Evolutionary conservation across 441 rosid species (phyloP), one percentile per base, ranked within the genome.

Genomic region (Corymbia calophylla): DNA sequence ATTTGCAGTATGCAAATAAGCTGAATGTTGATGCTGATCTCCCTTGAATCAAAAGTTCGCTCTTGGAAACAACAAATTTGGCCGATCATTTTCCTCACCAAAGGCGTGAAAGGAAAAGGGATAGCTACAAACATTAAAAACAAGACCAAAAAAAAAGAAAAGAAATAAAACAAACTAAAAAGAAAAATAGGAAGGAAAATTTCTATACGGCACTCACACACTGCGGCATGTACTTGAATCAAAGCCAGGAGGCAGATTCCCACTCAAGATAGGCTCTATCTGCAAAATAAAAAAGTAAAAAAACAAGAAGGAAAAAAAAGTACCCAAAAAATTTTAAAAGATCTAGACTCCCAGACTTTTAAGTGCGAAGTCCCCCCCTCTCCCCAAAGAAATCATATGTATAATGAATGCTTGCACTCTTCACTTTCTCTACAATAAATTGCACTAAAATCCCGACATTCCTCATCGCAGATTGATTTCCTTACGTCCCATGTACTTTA

Each of bases 191-290:
- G 51, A 55, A 56, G 27, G 88, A 86, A 86, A 86, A 56, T 54
- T 54, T 35, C 88, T 86, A 86, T 86, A 86, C 88, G 56, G 88
- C 88, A 86, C 88, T 86, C 88, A 86, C 88, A 86, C 88, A 55
- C 88, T 86, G 66, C 88, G 88, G 88, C 88, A 86, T 86, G 88
- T 86, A 86, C 88, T 86, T 86, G 88, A 86, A 86, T 86, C 88
- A 86, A 86, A 86, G 88, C 88, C 88, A 86, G 88, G 88, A 31
- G 88, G 88, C 68, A 86, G 66, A 86, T 86, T 86, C 66, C 88
- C 88, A 86, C 88, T 86, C 88, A 86, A 86, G 88, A 86, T 86
- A 86, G 88, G 88, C 88, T 86, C 88, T 86, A 86, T 86, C 88
- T 86, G 88, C 88, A 86, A 86, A 86, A 86, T 86, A 48, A 86